Evolutionary conservation across 495 filamentous ascomycete species (phyloP).

Genomic region (Penicillium robsamsonii): DNA sequence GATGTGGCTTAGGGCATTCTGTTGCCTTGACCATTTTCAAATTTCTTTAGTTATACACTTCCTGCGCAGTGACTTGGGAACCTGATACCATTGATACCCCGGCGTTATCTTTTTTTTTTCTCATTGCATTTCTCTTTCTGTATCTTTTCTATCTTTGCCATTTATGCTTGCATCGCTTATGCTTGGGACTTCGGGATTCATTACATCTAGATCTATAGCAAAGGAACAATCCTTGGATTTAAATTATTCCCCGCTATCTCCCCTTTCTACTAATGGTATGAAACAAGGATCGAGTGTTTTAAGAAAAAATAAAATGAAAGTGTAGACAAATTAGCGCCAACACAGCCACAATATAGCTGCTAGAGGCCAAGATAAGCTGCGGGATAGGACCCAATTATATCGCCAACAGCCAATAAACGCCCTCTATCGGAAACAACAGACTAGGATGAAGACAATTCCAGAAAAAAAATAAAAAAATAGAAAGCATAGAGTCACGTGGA

Average conservation of each 20-base stretch:
- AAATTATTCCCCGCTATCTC: background rate
- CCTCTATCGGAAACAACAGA: background rate
- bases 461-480: background rate
- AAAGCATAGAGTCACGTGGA: conserved; percentile 7
- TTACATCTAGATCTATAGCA: background rate
- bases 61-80: background rate
- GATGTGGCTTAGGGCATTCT: background rate
- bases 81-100: background rate
- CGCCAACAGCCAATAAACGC: background rate
- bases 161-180: background rate
- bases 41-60: conserved; percentile 1
- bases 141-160: background rate
- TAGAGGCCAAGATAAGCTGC: conserved; percentile 12
- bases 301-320: conserved; percentile 6
- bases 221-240: background rate
- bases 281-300: background rate
- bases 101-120: background rate
- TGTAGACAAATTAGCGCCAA: conserved; percentile 2
- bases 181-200: background rate
- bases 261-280: background rate
- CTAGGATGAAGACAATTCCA: background rate
- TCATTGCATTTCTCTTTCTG: background rate
- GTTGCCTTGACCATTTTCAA: conserved; percentile 1
- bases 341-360: conserved; percentile 14
- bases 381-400: conserved; percentile 7